A percentile compares a stretch with the other conserved stretches of the same genome.
Evolutionary conservation across 495 filamentous ascomycete species (phyloP).

Genomic region (Aspergillus bridgeri): DNA sequence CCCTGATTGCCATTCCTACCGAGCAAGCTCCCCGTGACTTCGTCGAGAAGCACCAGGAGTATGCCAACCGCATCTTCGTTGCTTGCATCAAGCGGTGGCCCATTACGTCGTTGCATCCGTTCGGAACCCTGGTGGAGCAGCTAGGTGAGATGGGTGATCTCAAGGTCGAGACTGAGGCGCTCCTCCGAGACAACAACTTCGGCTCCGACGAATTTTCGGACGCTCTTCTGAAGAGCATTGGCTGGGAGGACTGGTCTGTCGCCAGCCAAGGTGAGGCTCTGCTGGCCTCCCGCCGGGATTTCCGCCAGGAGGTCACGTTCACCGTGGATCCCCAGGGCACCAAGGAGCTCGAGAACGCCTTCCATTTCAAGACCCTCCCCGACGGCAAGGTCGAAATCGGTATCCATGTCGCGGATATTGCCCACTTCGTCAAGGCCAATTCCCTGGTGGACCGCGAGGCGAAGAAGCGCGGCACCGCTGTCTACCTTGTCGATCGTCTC

Average conservation of each 20-base stretch:
- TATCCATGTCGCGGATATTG: constrained; percentile 92
- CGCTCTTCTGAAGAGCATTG: constrained; percentile 88
- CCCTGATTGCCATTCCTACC: constrained; percentile 95
- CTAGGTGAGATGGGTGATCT: constrained; percentile 96
- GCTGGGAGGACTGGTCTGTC: constrained; percentile 86
- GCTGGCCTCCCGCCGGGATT: constrained; percentile 77
- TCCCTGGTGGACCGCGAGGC: constrained; percentile 96
- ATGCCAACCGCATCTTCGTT: constrained; percentile 95
- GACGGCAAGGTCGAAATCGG: constrained; percentile 91
- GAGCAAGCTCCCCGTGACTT: constrained; percentile 98
- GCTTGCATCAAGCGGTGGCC: constrained; percentile 99
- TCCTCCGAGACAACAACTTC: constrained; percentile 98
- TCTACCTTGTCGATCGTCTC: constrained; percentile 85
- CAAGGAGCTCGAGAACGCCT: constrained; percentile 83
- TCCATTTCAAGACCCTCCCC: constrained; percentile 78
- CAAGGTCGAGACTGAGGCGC: constrained; percentile 94
- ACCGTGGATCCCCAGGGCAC: constrained; percentile 83
- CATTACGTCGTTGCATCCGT: constrained; percentile 98
- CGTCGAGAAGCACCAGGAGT: constrained; percentile 96
- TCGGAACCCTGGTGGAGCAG: constrained; percentile 95
- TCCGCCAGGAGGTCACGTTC: constrained; percentile 85
- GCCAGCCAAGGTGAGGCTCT: constrained; percentile 74
- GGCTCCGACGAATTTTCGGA: constrained; percentile 96
- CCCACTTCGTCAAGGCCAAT: constrained; percentile 94
- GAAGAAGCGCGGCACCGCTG: constrained; percentile 94